phyloP scores from a whole-genome alignment of 805 yeast genomes.

The Wickerhamiella shivajii region DNA sequence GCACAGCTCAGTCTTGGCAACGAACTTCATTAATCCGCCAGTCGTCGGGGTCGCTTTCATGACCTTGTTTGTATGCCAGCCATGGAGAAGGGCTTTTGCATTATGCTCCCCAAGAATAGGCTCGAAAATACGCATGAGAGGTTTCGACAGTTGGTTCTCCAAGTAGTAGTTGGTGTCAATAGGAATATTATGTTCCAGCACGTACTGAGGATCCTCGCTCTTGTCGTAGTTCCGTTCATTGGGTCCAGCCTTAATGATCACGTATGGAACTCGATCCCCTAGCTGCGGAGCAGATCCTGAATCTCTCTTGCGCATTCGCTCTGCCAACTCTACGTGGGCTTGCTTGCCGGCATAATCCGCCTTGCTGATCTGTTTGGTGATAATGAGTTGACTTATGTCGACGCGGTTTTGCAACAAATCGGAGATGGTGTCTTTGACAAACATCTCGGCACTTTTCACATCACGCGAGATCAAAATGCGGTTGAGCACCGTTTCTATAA shows the following conservation, averaged over 20 bases:
- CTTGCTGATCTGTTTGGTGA: slow-evolving; percentile 78
- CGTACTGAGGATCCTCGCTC: slow-evolving; percentile 93
- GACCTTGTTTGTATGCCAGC: slow-evolving; percentile 71
- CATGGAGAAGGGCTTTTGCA: slow-evolving; percentile 66
- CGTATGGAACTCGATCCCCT: slow-evolving; percentile 98
- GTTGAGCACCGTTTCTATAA: slow-evolving; percentile 79
- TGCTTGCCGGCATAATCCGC: slow-evolving; percentile 92
- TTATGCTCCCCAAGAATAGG: slow-evolving; percentile 82
- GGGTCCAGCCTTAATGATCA: slow-evolving; percentile 67
- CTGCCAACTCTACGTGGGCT: slow-evolving; percentile 94
- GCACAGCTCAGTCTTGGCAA: slow-evolving; percentile 78
- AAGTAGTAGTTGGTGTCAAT: slow-evolving; percentile 89
- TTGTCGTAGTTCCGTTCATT: slow-evolving; percentile 81
- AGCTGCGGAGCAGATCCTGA: slow-evolving; percentile 93
- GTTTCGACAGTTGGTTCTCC: slow-evolving; percentile 86
- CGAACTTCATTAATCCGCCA: slow-evolving; percentile 85
- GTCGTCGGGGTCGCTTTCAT: slow-evolving; percentile 53
- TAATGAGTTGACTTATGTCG: slow-evolving; percentile 85
- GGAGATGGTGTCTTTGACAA: slow-evolving; percentile 76
- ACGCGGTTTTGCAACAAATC: slow-evolving; percentile 81
- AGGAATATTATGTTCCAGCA: slow-evolving; percentile 79
- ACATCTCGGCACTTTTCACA: slow-evolving; percentile 68
- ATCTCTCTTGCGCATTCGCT: slow-evolving; percentile 90
- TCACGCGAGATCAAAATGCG: slow-evolving; percentile 76
- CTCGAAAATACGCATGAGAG: slow-evolving; percentile 82